phyloP scores from a whole-genome alignment of 176 grass and related monocot species.

The Cenchrus americanus region DNA sequence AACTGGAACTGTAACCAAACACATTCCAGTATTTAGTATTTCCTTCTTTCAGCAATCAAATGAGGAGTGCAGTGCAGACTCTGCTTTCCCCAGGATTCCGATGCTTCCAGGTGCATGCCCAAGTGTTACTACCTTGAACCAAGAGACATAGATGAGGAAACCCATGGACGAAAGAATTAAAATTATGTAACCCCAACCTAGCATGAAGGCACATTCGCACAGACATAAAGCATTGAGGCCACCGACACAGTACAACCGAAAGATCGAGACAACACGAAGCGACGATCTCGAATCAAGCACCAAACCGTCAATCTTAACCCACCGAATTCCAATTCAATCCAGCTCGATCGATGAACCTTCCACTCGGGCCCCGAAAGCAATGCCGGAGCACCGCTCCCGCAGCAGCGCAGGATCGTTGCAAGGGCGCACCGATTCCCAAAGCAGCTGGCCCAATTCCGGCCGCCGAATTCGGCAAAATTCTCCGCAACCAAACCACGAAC shows the following conservation, averaged over 20 bases:
- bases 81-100: background rate
- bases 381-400: background rate
- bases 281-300: constrained; percentile 3
- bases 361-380: background rate
- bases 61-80: background rate
- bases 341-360: background rate
- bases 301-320: background rate
- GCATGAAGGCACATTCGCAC: background rate
- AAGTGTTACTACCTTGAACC: background rate
- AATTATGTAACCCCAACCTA: background rate
- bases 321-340: background rate
- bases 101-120: background rate
- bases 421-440: background rate
- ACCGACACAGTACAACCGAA: constrained; percentile 22
- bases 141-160: background rate
- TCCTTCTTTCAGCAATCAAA: background rate
- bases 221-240: constrained; percentile 13
- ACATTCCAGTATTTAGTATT: background rate
- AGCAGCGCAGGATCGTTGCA: background rate
- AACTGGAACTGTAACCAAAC: constrained; percentile 8
- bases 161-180: background rate
- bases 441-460: constrained; percentile 16
- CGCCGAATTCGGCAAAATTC: constrained; percentile 5
- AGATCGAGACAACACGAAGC: background rate
- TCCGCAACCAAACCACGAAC: constrained; percentile 18